A percentile compares a stretch with the other conserved stretches of the same genome.
Evolutionary conservation across 2,329 filamentous ascomycete genomes (phyloP).

Genomic region (Drechslera avenae): DNA sequence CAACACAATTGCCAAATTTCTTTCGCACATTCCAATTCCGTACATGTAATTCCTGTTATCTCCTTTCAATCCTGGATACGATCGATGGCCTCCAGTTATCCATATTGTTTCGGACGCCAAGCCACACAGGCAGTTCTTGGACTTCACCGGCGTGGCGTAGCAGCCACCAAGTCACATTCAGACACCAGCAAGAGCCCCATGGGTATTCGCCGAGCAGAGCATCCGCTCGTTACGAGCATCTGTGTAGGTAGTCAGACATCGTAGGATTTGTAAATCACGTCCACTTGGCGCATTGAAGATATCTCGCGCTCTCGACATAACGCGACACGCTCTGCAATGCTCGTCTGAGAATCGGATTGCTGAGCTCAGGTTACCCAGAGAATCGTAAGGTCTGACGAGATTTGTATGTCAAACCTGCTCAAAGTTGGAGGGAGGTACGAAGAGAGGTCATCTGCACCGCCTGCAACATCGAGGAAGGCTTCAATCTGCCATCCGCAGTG

Average conservation of each 20-base stretch:
- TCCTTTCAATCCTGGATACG: background rate
- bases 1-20: background rate
- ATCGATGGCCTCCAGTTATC: background rate
- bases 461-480: background rate
- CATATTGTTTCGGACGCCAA: constrained; percentile 5
- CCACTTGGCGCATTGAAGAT: no score
- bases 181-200: no score
- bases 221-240: no score
- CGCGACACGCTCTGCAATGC: no score
- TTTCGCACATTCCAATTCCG: constrained; percentile 7
- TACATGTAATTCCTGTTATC: constrained; percentile 5
- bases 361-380: no score
- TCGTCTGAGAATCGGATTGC: no score
- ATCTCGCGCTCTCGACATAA: no score
- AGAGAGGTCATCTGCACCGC: background rate
- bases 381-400: no score
- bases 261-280: no score
- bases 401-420: no score
- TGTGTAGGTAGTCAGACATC: no score
- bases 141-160: background rate
- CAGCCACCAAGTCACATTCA: background rate
- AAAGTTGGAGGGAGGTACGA: background rate
- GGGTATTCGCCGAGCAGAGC: background rate
- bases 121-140: constrained; percentile 2
- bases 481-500: background rate